Evolutionary conservation across 1,139 yeast genomes (phyloP), one percentile per base, ranked within the genome.

Genomic region (Zygotorulaspora mrakii): DNA sequence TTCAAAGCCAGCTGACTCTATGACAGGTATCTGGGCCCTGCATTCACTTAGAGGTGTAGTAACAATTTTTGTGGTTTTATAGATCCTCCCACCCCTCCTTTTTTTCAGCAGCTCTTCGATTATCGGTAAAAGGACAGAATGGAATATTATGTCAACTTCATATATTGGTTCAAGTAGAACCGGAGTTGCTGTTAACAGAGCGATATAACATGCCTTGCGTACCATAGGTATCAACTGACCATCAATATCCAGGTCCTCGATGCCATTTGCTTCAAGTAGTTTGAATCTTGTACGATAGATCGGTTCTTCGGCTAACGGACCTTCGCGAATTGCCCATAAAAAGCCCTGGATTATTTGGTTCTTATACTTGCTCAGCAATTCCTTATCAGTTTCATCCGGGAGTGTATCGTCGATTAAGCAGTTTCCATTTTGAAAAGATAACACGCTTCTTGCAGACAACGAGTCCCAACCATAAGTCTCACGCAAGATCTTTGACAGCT

Each of bases 271-370:
- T 47, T 81, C 88, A 35, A 87, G 69, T 26, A 94, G 72, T 43
- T 77, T 78, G 63, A 91, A 87, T 49, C 77, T 79, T 4, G 83
- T 78, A 42, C 79, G 75, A 41, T 86, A 68, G 2, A 94, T 71
- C 0, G 86, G 82, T 57, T 88, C 96, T 45, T 84, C 95, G 48
- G 95, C 80, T 18, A 94, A 66, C 0, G 98, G 98, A 0, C 98
- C 98, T 53, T 87, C 96, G 41, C 78, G 70, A 0, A 77, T 71
- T 7, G 84, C 81, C 94, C 96, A 86, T 53, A 75, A 74, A 62
- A 89, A 91, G 0, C 97, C 98, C 49, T 80, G 79, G 4, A 69
- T 64, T 0, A 91, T 70, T 1, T 78, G 67, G 4, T 74, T 77
- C 46, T 76, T 79, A 17, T 74, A 47, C 3, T 39, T 45, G 2